Evolutionary conservation across 1,139 yeast species (phyloP).

Genomic region (Sugiyamaella sp.): DNA sequence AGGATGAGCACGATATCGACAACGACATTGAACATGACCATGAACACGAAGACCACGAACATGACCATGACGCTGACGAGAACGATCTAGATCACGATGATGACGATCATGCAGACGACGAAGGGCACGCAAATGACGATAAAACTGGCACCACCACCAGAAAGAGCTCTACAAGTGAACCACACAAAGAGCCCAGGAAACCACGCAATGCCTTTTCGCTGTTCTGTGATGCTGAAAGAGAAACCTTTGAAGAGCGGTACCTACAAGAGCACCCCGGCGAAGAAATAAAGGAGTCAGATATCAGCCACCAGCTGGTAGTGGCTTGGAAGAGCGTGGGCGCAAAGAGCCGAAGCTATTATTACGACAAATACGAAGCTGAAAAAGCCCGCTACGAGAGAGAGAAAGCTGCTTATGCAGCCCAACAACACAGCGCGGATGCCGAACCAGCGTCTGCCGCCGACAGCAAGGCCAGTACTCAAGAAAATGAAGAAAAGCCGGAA

Average conservation of each 20-base stretch:
- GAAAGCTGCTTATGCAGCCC: constrained; percentile 61
- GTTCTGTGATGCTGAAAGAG: constrained; percentile 86
- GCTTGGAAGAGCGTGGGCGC: constrained; percentile 80
- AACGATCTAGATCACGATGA: constrained; percentile 32
- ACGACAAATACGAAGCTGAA: constrained; percentile 77
- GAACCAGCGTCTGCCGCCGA: constrained; percentile 11
- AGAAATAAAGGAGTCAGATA: constrained; percentile 49
- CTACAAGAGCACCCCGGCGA: constrained; percentile 53
- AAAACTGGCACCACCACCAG: constrained; percentile 12
- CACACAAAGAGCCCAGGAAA: constrained; percentile 83
- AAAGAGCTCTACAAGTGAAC: constrained; percentile 46
- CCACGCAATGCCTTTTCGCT: constrained; percentile 89
- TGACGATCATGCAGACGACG: constrained; percentile 12
- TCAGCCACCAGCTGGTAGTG: constrained; percentile 78
- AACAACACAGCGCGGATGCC: constrained; percentile 15
- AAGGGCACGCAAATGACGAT: constrained; percentile 3
- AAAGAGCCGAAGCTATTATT: constrained; percentile 73
- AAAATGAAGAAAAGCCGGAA: constrained; percentile 5
- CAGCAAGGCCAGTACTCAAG: constrained; percentile 1
- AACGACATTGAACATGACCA: neutral
- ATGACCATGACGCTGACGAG: constrained; percentile 23
- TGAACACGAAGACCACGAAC: constrained; percentile 19
- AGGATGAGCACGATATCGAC: constrained; percentile 14
- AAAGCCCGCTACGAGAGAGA: constrained; percentile 74
- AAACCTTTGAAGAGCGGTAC: constrained; percentile 60